These are phyloP conservation scores for Omphalea diandra DNA, from an alignment of 441 rosid genomes.

Conservation along the genomic window DNA sequence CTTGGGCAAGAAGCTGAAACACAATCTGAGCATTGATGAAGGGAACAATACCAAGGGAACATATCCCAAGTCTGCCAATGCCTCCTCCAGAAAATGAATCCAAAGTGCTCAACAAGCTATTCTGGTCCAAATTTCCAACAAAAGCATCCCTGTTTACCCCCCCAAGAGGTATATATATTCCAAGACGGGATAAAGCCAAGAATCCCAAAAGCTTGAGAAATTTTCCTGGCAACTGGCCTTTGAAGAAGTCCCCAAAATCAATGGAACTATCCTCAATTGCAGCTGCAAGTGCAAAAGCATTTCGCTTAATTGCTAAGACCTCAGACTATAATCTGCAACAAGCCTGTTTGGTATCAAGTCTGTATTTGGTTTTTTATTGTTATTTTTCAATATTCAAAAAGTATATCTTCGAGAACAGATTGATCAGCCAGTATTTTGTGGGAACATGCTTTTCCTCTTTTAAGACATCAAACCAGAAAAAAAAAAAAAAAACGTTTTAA, in stretches of 20 bases:
- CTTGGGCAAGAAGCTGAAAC: slow-evolving; percentile 96
- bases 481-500: too few relatives aligned
- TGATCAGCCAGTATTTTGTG: too few relatives aligned
- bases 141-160: slow-evolving; percentile 94
- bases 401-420: too few relatives aligned
- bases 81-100: slow-evolving; percentile 99
- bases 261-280: slow-evolving; percentile 99
- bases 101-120: slow-evolving; percentile 84
- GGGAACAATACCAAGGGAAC: slow-evolving; percentile 97
- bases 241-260: slow-evolving; percentile 95
- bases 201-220: slow-evolving; percentile 83
- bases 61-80: slow-evolving; percentile 94
- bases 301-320: slow-evolving; percentile 23
- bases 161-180: slow-evolving; percentile 90
- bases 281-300: slow-evolving; percentile 55
- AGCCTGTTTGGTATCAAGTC: too few relatives aligned
- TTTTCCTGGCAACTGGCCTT: slow-evolving; percentile 91
- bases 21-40: slow-evolving; percentile 96
- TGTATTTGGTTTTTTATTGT: too few relatives aligned
- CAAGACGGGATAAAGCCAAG: slow-evolving; percentile 88
- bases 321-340: slow-evolving; percentile 14
- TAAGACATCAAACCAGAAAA: slow-evolving; percentile 22
- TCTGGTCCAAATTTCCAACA: slow-evolving; percentile 89
- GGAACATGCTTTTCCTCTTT: too few relatives aligned
- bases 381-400: slow-evolving; percentile 21